Evolutionary conservation across 2,329 filamentous ascomycete genomes (phyloP).

Genomic region (Didymella sp.): DNA sequence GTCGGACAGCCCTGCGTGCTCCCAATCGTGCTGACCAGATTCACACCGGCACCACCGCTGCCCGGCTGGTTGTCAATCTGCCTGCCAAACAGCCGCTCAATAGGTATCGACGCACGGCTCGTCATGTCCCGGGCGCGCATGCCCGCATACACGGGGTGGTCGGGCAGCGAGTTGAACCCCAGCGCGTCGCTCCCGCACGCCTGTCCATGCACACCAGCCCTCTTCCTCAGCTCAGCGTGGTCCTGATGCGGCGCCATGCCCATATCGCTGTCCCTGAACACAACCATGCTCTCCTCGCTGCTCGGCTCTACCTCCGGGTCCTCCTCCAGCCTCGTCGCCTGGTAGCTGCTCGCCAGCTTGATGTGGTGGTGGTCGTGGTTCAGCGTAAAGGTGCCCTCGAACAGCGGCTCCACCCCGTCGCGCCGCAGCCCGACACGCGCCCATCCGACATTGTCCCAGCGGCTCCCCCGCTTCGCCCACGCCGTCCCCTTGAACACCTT

Average conservation of each 20-base stretch:
- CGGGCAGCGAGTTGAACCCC: slow-evolving; percentile 75
- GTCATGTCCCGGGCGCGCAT: slow-evolving; percentile 61
- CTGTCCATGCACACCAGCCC: slow-evolving; percentile 40
- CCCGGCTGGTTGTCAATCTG: slow-evolving; percentile 72
- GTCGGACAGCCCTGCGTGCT: slow-evolving; percentile 82
- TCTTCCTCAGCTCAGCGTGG: slow-evolving; percentile 70
- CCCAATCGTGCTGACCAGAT: slow-evolving; percentile 80
- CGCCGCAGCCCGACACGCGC: slow-evolving; percentile 78
- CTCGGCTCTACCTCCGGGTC: slow-evolving; percentile 72
- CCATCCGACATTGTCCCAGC: slow-evolving; percentile 87
- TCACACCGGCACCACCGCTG: slow-evolving; percentile 79
- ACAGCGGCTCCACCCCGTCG: slow-evolving; percentile 80
- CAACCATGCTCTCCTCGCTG: slow-evolving; percentile 79
- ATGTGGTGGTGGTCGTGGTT: slow-evolving; percentile 86
- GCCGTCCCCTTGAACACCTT: slow-evolving; percentile 83
- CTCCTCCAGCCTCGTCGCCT: slow-evolving; percentile 68
- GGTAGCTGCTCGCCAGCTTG: slow-evolving; percentile 76
- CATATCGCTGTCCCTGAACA: slow-evolving; percentile 92
- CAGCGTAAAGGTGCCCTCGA: slow-evolving; percentile 87
- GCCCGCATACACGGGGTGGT: slow-evolving; percentile 68
- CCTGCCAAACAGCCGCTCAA: slow-evolving; percentile 72
- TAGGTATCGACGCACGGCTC: slow-evolving; percentile 64
- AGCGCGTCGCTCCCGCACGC: slow-evolving; percentile 78
- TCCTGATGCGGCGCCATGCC: slow-evolving; percentile 46
- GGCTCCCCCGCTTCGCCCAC: slow-evolving; percentile 76